Conservation (phyloP, 2,329 filamentous ascomycete genomes). For the Colletotrichum eremochloae region DNA sequence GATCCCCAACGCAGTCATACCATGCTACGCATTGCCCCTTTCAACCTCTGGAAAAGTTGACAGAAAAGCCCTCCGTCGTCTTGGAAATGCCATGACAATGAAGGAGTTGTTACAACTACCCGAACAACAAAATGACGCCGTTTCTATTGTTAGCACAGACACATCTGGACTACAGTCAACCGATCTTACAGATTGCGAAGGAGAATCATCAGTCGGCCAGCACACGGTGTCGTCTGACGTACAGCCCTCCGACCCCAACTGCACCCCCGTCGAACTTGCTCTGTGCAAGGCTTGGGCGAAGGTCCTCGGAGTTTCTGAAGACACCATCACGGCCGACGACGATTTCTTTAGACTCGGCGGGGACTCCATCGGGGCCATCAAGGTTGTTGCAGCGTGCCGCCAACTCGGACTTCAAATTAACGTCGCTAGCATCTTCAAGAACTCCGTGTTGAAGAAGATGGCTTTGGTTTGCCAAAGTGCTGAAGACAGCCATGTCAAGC, state of each 20-base stretch:
- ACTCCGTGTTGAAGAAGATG: conserved; percentile 20
- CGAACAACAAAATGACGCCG: not conserved
- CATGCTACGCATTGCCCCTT: conserved; percentile 6
- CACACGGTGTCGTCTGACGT: not conserved
- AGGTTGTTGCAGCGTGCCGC: conserved; percentile 41
- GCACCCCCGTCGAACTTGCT: conserved; percentile 2
- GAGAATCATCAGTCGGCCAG: conserved; percentile 15
- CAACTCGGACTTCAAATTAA: conserved; percentile 17
- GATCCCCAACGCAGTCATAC: conserved; percentile 28
- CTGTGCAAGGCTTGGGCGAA: conserved; percentile 37
- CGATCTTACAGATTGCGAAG: not conserved
- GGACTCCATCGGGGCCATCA: conserved; percentile 48
- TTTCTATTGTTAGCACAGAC: not conserved
- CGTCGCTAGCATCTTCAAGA: conserved; percentile 34
- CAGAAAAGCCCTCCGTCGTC: conserved; percentile 12
- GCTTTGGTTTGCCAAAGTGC: conserved; percentile 23
- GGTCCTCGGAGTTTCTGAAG: conserved; percentile 29
- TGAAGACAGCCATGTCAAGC: fast-evolving
- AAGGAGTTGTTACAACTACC: not conserved
- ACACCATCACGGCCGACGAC: conserved; percentile 49
- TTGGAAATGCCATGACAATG: conserved; percentile 1
- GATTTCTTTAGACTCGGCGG: conserved; percentile 46
- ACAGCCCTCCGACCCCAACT: not conserved
- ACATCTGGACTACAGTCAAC: not conserved
- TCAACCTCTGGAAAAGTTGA: conserved; percentile 35